These are phyloP conservation scores for Syzygium jambos DNA, from an alignment of 345 rosid species.

Conservation along the genomic window DNA sequence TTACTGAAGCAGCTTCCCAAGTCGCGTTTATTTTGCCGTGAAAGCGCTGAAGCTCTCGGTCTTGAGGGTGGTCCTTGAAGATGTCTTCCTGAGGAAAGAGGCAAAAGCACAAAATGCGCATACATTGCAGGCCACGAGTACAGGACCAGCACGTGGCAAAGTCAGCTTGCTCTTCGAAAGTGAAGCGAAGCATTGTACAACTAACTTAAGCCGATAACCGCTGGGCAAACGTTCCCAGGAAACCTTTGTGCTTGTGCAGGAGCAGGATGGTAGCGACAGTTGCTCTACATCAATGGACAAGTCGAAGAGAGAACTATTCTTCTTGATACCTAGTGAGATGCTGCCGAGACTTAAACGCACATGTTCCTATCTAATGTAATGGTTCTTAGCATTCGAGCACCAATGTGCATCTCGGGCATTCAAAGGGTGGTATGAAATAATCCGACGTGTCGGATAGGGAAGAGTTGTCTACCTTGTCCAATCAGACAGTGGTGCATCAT, in stretches of 20 bases:
- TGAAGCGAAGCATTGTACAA: background rate
- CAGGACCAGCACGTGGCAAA: background rate
- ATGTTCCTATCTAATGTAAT: background rate
- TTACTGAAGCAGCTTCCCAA: slow-evolving; percentile 60
- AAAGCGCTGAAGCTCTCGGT: background rate
- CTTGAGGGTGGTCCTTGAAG: background rate
- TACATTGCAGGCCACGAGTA: background rate
- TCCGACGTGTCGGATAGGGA: background rate
- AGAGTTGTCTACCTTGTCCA: background rate
- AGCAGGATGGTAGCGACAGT: background rate
- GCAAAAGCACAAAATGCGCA: background rate
- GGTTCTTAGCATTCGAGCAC: background rate
- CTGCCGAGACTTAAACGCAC: background rate
- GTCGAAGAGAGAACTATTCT: background rate
- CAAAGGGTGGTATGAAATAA: background rate
- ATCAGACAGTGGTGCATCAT: background rate
- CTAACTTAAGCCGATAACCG: background rate
- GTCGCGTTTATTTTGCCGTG: background rate
- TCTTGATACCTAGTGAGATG: background rate
- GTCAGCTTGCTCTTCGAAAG: background rate
- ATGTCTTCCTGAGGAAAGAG: background rate
- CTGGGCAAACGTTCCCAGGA: background rate
- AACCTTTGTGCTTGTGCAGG: background rate
- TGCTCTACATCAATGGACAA: background rate
- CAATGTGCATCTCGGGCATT: background rate